Base-by-base conservation (phyloP, 2,329 filamentous ascomycete species). In the Colletotrichum tropicale region DNA sequence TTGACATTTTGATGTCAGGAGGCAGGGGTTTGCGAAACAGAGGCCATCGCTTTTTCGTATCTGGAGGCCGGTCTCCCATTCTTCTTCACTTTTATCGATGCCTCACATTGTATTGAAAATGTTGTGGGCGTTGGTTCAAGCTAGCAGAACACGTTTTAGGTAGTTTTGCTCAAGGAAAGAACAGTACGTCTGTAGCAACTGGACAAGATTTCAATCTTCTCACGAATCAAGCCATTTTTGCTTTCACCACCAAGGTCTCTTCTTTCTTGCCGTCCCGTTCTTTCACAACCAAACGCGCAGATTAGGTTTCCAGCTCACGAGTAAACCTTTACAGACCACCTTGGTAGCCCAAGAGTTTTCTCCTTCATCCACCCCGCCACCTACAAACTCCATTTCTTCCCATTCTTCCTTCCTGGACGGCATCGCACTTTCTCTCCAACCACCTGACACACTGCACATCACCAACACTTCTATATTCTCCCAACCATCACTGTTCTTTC, bases 181-280 rank as follows among this genome's bases (percentile, higher is more conserved):
- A 38, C 8, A 18, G 36, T 38, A 18, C 16, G 8, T 38, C 36
- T 18, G 36, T 16, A 43, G 36, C 36, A 6, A 10, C 34, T 38
- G 34, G 34, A 38, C 1, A 1, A 9, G 3, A 6, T 18, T 43
- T 2, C 0, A 43, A 0, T 18, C 10, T 8, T 6, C 1, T 12
- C 38, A 1, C 0, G 0, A 43, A 43, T 43, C 36, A 43, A 43
- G 5, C 36, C 36, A 16, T 1, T 3, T 43, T 2, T 16, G 38
- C 38, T n/a, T 43, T 43, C 36, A 43, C 36, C 36, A 43, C 5
- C 36, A 43, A 1, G 16, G 36, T n/a, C 2, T 38, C 4, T n/a
- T 43, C 38, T 43, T 43, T 43, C 38, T n/a, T n/a, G 38, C 38
- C 38, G 3, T n/a, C 38, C 38, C 38, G 16, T 43, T 9, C 38